Evolutionary conservation across 2,329 filamentous ascomycete genomes (phyloP), one percentile per base, ranked within the genome.

Genomic region (Ceratocystis eucalypticola): DNA sequence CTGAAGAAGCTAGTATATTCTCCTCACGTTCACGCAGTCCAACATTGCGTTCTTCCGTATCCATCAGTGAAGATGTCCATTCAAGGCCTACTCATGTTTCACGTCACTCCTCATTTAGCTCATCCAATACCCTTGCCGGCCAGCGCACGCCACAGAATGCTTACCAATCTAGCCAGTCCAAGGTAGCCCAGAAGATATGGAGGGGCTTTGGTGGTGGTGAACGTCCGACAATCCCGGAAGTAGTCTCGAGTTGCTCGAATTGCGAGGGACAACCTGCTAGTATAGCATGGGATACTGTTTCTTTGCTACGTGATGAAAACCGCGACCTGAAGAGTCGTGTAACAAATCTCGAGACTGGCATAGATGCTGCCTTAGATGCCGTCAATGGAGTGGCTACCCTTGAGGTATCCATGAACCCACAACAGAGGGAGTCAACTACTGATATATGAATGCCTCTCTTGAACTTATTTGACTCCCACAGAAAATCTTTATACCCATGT

Each of bases 221-320:
- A 8, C n/a, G 25, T 30, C 6, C 25, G 12, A 65, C 28, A 53
- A 33, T 48, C 50, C 3, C 62, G 4, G 68, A 69, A 20, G 65
- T 69, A 5, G 65, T 68, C 8, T 66, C 69, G 28, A 73, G 72
- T 71, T 86, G 84, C 70, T 70, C 73, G 44, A 86, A 85, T 70
- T 87, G 85, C 72, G 74, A 78, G 65, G 84, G 84, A 12, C 79
- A 80, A 70, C 80, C 83, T 64, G 77, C 81, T 12, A 83, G 82
- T 69, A 77, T 84, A 46, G 84, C 84, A 3, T 87, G 84, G 84
- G 80, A 87, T 71, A 85, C 84, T 3, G 84, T 85, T n/a, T 79
- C 80, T 64, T 69, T 86, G 61, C 74, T 87, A 67, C 77, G 82
- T 48, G 81, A 83, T 61, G 85, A 88, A 76, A 88, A 88, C 70